A percentile compares a stretch with the other conserved stretches of the same genome.
Conservation (phyloP, 768 basidiomycete genomes). For the Tephrocybe sp. region DNA sequence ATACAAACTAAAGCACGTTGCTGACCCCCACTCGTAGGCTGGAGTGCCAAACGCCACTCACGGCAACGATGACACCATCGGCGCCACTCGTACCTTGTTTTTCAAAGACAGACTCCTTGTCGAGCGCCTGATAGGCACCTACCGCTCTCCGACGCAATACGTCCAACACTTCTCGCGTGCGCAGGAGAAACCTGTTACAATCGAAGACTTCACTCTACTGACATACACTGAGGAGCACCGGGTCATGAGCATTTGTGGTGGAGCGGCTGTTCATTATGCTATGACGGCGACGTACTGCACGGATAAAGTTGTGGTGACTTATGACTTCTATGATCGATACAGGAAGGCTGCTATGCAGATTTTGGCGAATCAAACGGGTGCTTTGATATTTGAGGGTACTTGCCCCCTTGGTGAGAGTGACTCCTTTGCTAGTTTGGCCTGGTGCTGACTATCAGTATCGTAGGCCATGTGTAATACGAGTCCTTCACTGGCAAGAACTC, state of each 20-base stretch:
- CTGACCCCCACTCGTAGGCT: not conserved
- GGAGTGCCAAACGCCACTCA: slow-evolving; percentile 7
- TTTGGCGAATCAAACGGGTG: slow-evolving; percentile 7
- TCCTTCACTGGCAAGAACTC: too few relatives aligned
- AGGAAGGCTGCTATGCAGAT: not conserved
- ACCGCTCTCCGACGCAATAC: not conserved
- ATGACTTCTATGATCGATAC: not conserved
- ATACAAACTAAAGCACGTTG: too few relatives aligned
- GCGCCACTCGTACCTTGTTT: not conserved
- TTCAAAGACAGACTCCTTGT: not conserved
- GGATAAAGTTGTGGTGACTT: not conserved
- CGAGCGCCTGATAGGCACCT: slow-evolving; percentile 7
- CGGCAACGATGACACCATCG: slow-evolving; percentile 12
- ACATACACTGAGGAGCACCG: slow-evolving; percentile 14
- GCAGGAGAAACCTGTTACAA: not conserved
- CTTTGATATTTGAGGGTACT: slow-evolving; percentile 9
- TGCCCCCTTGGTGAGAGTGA: slow-evolving; percentile 3
- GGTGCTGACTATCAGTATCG: too few relatives aligned
- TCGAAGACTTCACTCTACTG: not conserved
- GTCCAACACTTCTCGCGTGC: not conserved
- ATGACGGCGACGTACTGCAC: slow-evolving; percentile 11
- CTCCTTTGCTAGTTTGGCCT: too few relatives aligned
- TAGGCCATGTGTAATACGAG: too few relatives aligned
- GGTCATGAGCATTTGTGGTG: slow-evolving; percentile 13
- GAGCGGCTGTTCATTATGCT: slow-evolving; percentile 7